phyloP scores from a whole-genome alignment of 2,329 filamentous ascomycete species.

The Botryosphaeria dothidea region DNA sequence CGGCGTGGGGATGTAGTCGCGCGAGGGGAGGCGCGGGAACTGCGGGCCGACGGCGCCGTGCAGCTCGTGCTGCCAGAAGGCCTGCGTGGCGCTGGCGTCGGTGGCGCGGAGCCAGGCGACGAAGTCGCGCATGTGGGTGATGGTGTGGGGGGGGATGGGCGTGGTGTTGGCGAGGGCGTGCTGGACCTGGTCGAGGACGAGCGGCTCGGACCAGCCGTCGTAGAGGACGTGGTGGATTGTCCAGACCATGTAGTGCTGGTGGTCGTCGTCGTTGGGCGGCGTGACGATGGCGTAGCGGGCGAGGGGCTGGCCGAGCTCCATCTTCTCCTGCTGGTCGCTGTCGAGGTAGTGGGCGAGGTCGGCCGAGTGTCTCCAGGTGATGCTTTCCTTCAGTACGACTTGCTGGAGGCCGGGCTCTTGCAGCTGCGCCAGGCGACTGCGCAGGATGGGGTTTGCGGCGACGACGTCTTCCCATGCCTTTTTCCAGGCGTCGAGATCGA shows the following conservation, averaged over 20 bases:
- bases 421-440: constrained; percentile 21
- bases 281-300: constrained; percentile 40
- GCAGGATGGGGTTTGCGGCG: constrained; percentile 35
- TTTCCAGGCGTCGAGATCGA: constrained; percentile 35
- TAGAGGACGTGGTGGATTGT: constrained; percentile 52
- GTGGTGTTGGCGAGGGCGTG: constrained; percentile 26
- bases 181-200: constrained; percentile 36
- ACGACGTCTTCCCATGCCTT: constrained; percentile 38
- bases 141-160: constrained; percentile 12
- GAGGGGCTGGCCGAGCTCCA: constrained; percentile 42
- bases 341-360: constrained; percentile 35
- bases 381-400: not conserved
- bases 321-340: constrained; percentile 33
- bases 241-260: constrained; percentile 53
- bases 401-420: constrained; percentile 20
- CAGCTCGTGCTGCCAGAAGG: constrained; percentile 50
- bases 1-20: constrained; percentile 53
- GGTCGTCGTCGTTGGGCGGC: not conserved
- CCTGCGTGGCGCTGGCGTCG: constrained; percentile 41
- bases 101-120: constrained; percentile 48
- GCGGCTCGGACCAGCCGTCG: constrained; percentile 35
- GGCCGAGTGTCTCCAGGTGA: constrained; percentile 7
- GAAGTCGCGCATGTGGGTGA: constrained; percentile 47
- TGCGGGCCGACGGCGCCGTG: constrained; percentile 47
- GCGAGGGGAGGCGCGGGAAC: constrained; percentile 39